Evolutionary conservation across 208 protist genomes (phyloP), one percentile per base, ranked within the genome.

Genomic region (Leishmania tarentolae): DNA sequence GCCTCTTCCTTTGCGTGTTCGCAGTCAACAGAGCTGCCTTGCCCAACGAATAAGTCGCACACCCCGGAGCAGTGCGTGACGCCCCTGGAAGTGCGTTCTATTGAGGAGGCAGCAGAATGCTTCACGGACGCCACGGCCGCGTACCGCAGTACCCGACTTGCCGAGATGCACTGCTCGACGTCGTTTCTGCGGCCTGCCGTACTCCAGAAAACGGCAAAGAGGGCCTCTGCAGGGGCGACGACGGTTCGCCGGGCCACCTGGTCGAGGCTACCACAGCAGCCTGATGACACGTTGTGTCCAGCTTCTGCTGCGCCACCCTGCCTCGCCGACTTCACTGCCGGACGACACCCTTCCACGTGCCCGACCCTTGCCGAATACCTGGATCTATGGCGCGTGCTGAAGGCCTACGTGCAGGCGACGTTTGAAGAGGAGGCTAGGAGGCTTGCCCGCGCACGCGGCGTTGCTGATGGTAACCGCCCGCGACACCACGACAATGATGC

Each of bases 301-400:
- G 4, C 74, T 46, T n/a, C 31, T 47, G 44, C 66, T 7, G 79
- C 42, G 17, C 74, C 68, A 47, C 81, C 81, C 8, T 69, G 75
- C 13, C 66, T 78, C 19, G 61, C 57, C 11, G 75, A 79, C 74
- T 84, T 80, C 75, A 80, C 81, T 3, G 81, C 81, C 3, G 81
- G 81, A 7, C 75, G 68, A 0, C 40, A 81, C 19, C 74, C 37
- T 24, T 79, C 75, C 50, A 75, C 75, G 6, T 53, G 46, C 1
- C 74, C 66, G 37, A 76, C 76, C 37, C 68, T 87, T 31, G 82
- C 53, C 7, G 68, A 66, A 44, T 86, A 87, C 35, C 53, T 90
- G 17, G 79, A 84, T 71, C n/a, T 81, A 9, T 82, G 81, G 76
- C 80, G 81, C 31, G n/a, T 76, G 46, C 61, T 90, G 79, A 82